Evolutionary conservation across 2,329 filamentous ascomycete species (phyloP).

Genomic region (Fusarium pseudoanthophilum): DNA sequence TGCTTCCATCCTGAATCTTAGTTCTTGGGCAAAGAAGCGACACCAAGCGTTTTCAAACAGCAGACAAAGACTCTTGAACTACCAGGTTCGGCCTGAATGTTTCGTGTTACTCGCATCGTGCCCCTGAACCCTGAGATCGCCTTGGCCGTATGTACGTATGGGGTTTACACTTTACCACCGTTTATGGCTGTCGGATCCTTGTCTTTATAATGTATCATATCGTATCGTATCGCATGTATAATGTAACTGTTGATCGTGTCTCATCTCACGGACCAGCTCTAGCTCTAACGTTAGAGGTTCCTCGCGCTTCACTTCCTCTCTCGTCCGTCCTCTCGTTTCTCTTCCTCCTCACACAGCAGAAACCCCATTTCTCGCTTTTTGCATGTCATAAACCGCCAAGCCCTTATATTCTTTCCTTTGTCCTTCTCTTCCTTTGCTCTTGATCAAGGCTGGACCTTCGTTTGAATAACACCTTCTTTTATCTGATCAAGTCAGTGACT

Average conservation of each 20-base stretch:
- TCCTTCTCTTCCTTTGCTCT: slow-evolving; percentile 34
- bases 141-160: neutral
- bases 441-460: slow-evolving; percentile 43
- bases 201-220: slow-evolving; percentile 18
- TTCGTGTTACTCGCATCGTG: slow-evolving; percentile 12
- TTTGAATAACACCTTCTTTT: slow-evolving; percentile 31
- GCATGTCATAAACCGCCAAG: slow-evolving; percentile 35
- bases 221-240: slow-evolving; percentile 17
- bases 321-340: slow-evolving; percentile 28
- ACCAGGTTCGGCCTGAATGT: slow-evolving; percentile 4
- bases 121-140: slow-evolving; percentile 32
- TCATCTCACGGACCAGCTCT: slow-evolving; percentile 22
- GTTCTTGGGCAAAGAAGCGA: slow-evolving; percentile 2
- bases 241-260: slow-evolving; percentile 35
- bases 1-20: slow-evolving; percentile 17
- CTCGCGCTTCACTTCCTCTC: slow-evolving; percentile 19
- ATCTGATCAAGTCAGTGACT: slow-evolving; percentile 39
- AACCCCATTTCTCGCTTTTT: slow-evolving; percentile 8
- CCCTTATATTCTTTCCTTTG: slow-evolving; percentile 21
- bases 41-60: slow-evolving; percentile 6
- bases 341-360: slow-evolving; percentile 17
- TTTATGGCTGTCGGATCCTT: slow-evolving; percentile 8
- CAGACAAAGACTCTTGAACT: neutral
- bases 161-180: neutral
- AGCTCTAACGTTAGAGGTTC: slow-evolving; percentile 1